Base-by-base conservation (phyloP, 495 filamentous ascomycete species). In the Penicillium desertorum region DNA sequence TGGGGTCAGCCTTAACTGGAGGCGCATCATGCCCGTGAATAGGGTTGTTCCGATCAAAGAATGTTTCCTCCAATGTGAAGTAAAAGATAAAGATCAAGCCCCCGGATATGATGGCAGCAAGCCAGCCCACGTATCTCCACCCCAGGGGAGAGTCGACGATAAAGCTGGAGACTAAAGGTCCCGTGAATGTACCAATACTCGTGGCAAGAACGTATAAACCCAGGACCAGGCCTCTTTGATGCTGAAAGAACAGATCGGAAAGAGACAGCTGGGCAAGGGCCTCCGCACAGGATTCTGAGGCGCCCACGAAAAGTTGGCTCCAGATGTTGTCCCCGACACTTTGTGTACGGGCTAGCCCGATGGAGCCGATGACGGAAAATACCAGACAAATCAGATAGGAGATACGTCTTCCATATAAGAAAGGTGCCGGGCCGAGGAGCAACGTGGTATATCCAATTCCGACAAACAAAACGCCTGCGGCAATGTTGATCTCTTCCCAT, bases 121-220 rank as follows among this genome's bases (percentile, higher is more conserved):
- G 25, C 69, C 70, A 73, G 5, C 69, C 71, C 20, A 67, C 63
- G 67, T 68, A 70, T 45, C 65, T 62, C 70, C 70, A 72, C 3
- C 62, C 65, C 30, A 64, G 17, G 4, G 23, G 19, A 32, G 60
- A 61, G 51, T 68, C 61, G 14, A 54, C 55, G 30, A 72, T 67
- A 48, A 66, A 71, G 4, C 68, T 60, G 16, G 70, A 59, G 3
- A 72, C 42, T 48, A 72, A 39, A 0, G 70, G 70, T n/a, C 70
- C 70, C 14, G 61, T 52, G 39, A 69, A 72, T 9, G 70, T 72
- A 23, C 70, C 70, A 7, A 69, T 56, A 62, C 63, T 66, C 11
- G 66, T 69, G 5, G 66, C 66, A 12, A 67, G 56, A n/a, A 69
- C 60, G 30, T 69, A 69, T 3, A 69, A 41, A 48, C 64, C 66